These are phyloP conservation scores for Podaxis carcinomalis DNA, from an alignment of 768 basidiomycete genomes.

Conservation along the genomic window DNA sequence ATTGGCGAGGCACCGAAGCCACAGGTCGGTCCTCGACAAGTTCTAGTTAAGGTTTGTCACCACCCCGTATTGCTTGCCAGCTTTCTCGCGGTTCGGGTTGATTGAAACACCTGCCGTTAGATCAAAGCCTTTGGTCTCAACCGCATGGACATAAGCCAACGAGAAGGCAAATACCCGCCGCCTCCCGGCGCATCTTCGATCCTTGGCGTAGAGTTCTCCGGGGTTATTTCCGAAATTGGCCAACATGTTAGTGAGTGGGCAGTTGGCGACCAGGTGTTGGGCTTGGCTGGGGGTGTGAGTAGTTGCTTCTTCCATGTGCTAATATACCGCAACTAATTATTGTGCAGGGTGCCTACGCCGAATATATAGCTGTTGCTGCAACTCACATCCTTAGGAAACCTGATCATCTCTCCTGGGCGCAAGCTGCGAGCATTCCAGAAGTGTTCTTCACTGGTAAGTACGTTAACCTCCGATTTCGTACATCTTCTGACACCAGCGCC, in stretches of 20 bases:
- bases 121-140: conserved; percentile 86
- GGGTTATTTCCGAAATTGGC: conserved; percentile 53
- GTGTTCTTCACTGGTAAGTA: conserved; percentile 76
- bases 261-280: conserved; percentile 70
- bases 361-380: conserved; percentile 68
- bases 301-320: neutral
- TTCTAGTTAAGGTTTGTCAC: conserved; percentile 72
- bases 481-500: neutral
- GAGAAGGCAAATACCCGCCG: conserved; percentile 69
- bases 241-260: conserved; percentile 48
- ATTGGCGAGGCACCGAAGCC: conserved; percentile 71
- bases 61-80: neutral
- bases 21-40: conserved; percentile 48
- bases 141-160: conserved; percentile 78
- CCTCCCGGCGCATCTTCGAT: conserved; percentile 73
- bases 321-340: neutral
- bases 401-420: conserved; percentile 65
- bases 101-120: conserved; percentile 28
- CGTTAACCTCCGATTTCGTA: neutral
- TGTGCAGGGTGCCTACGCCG: conserved; percentile 83
- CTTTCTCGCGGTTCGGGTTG: conserved; percentile 1
- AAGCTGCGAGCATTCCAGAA: conserved; percentile 88
- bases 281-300: conserved; percentile 75
- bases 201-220: conserved; percentile 87
- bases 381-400: conserved; percentile 76